Conservation (phyloP, 352 stramenopile genomes). For the Phytophthora ramorum region DNA sequence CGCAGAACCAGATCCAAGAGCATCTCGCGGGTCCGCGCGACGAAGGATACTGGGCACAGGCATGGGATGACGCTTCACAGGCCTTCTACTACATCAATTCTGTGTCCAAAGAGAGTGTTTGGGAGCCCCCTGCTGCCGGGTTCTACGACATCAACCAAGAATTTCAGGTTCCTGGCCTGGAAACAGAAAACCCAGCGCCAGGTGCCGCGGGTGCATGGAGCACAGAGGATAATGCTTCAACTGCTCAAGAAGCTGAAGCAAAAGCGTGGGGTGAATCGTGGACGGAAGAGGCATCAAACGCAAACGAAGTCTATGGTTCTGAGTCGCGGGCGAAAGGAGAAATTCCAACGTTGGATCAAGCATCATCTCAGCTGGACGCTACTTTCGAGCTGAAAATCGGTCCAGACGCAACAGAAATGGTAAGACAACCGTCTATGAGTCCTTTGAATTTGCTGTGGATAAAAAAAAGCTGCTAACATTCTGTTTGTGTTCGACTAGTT, state of each 20-base stretch:
- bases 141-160: constrained; percentile 72
- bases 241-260: constrained; percentile 4
- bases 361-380: constrained; percentile 39
- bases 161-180: constrained; percentile 46
- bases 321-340: background rate
- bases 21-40: constrained; percentile 47
- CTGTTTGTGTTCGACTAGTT: constrained; percentile 30
- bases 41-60: constrained; percentile 66
- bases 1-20: constrained; percentile 73
- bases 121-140: constrained; percentile 61
- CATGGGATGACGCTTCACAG: constrained; percentile 67
- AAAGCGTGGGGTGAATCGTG: constrained; percentile 20
- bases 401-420: constrained; percentile 31
- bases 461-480: background rate
- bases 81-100: constrained; percentile 78
- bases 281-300: constrained; percentile 3
- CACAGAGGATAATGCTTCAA: background rate
- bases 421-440: background rate
- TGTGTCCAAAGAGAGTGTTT: constrained; percentile 59
- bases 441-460: background rate
- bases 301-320: constrained; percentile 1
- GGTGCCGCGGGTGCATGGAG: constrained; percentile 6
- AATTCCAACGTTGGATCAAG: constrained; percentile 33
- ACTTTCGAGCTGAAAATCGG: constrained; percentile 30
- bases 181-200: background rate